Percentiles rank a stretch among this genome's conserved stretches.
Conservation (phyloP, 2,329 filamentous ascomycete genomes). For the Xylariaceae sp. region DNA sequence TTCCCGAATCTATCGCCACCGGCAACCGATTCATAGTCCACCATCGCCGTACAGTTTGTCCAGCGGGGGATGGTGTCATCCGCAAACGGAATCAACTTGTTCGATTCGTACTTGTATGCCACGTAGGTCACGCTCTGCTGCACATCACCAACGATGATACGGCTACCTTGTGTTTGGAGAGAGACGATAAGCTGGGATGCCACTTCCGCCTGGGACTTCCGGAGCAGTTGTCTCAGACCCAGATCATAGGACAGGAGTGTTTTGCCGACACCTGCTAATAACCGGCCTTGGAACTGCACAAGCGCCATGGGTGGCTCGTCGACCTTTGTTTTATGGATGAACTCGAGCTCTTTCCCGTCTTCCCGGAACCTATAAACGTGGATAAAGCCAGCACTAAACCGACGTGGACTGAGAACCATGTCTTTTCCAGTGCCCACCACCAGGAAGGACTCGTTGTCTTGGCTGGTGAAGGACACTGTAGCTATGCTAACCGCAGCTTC, state of each 20-base stretch:
- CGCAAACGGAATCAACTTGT: conserved; percentile 85
- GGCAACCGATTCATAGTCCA: conserved; percentile 93
- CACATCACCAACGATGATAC: conserved; percentile 88
- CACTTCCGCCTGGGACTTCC: conserved; percentile 81
- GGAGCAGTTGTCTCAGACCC: conserved; percentile 84
- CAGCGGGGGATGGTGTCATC: conserved; percentile 87
- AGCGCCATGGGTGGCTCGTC: conserved; percentile 87
- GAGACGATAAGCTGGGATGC: conserved; percentile 79
- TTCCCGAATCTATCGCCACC: conserved; percentile 98
- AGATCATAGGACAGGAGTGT: conserved; percentile 85
- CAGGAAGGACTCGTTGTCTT: conserved; percentile 86
- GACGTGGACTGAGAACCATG: conserved; percentile 70
- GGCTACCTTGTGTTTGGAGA: conserved; percentile 82
- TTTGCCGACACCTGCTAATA: conserved; percentile 79
- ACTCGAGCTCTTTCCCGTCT: conserved; percentile 81
- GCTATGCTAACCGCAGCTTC: conserved; percentile 86
- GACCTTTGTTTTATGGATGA: conserved; percentile 93
- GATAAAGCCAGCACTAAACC: conserved; percentile 74
- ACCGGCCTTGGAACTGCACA: conserved; percentile 83
- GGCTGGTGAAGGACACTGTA: conserved; percentile 78
- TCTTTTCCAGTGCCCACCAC: conserved; percentile 92
- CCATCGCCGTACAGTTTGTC: conserved; percentile 87
- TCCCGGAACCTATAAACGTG: conserved; percentile 89
- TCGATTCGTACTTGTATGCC: conserved; percentile 88
- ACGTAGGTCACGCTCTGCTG: conserved; percentile 88